Percentiles rank a stretch among this genome's conserved stretches.
phyloP scores from a whole-genome alignment of 2,329 filamentous ascomycete species.

The Aspergillus ustus region DNA sequence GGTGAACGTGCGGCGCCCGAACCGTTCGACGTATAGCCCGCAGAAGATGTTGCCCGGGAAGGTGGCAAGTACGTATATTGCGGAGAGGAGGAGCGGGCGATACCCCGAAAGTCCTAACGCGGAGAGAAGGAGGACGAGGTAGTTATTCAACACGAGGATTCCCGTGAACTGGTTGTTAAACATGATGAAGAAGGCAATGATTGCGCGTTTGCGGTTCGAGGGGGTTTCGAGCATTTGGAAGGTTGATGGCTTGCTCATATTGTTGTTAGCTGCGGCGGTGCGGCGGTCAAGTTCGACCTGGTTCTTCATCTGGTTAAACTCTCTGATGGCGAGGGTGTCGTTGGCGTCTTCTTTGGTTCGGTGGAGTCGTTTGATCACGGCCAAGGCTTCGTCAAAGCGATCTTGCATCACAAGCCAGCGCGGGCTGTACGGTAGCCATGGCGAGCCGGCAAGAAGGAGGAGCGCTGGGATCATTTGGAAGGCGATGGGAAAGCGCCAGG shows the following conservation, averaged over 20 bases:
- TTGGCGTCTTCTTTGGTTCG: not conserved
- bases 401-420: slow-evolving; percentile 3
- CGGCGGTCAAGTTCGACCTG: not conserved
- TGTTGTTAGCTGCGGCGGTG: not conserved
- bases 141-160: slow-evolving; percentile 42
- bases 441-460: not conserved
- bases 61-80: slow-evolving; percentile 45
- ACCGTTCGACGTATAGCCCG: slow-evolving; percentile 44
- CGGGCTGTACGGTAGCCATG: not conserved
- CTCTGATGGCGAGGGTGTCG: not conserved
- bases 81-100: slow-evolving; percentile 45
- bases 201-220: slow-evolving; percentile 32
- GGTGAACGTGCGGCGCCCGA: slow-evolving; percentile 43
- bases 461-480: slow-evolving; percentile 6
- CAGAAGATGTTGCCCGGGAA: slow-evolving; percentile 48
- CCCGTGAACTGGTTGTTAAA: slow-evolving; percentile 44
- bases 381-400: not conserved
- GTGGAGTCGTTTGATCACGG: not conserved
- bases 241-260: not conserved
- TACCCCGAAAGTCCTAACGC: slow-evolving; percentile 42
- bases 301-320: slow-evolving; percentile 1
- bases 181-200: slow-evolving; percentile 49
- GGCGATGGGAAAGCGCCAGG: slow-evolving; percentile 44
- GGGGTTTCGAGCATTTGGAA: too few species aligned
- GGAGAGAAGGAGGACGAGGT: slow-evolving; percentile 49